Evolutionary conservation across 768 basidiomycete genomes (phyloP).

Genomic region (Leccinum variicolor): DNA sequence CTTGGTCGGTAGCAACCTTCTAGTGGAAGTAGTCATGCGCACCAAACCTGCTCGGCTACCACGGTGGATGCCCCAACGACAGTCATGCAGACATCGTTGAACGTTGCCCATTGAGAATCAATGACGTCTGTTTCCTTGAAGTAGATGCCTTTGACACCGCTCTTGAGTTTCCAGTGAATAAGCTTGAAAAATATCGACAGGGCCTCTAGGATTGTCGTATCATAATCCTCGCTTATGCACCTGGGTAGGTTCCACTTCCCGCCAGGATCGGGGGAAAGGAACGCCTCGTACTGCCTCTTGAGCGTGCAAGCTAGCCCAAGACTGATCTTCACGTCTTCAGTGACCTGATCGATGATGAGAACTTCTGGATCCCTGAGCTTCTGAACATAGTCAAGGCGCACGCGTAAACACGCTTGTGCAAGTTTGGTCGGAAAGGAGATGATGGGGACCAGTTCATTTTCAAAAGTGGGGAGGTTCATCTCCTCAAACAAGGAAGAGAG

Average conservation of each 20-base stretch:
- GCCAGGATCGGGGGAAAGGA: conserved; percentile 80
- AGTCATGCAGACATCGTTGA: conserved; percentile 88
- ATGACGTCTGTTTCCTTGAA: conserved; percentile 99
- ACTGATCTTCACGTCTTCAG: conserved; percentile 87
- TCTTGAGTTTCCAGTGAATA: conserved; percentile 94
- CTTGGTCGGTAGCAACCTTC: not conserved
- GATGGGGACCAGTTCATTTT: conserved; percentile 82
- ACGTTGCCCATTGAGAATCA: conserved; percentile 93
- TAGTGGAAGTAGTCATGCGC: conserved; percentile 23
- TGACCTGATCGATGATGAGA: conserved; percentile 91
- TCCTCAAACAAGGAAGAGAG: conserved; percentile 71
- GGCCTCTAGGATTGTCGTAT: conserved; percentile 82
- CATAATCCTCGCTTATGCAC: conserved; percentile 89
- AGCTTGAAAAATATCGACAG: conserved; percentile 89
- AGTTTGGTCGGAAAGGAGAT: conserved; percentile 97
- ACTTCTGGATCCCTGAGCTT: conserved; percentile 86
- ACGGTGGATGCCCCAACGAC: conserved; percentile 83
- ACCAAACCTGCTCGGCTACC: conserved; percentile 97
- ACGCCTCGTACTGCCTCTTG: conserved; percentile 91
- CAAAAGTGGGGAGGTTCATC: conserved; percentile 91
- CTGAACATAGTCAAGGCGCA: conserved; percentile 85
- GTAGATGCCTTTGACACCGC: conserved; percentile 85
- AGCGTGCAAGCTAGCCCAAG: conserved; percentile 93
- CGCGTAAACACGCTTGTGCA: conserved; percentile 85
- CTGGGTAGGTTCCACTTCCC: conserved; percentile 87